phyloP scores from a whole-genome alignment of 805 yeast genomes.

The Kodamaea fukazawae region DNA sequence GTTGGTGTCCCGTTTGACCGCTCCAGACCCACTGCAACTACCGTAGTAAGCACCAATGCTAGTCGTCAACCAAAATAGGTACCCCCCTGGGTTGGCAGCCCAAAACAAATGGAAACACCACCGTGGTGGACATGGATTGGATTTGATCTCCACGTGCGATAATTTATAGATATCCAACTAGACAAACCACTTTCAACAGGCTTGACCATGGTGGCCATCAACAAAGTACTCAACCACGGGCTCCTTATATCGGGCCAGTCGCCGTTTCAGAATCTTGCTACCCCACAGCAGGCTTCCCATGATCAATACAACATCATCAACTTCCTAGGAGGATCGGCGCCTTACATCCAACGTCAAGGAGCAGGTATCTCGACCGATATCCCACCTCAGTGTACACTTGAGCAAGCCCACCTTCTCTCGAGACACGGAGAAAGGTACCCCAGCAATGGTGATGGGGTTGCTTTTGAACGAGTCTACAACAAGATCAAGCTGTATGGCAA shows the following conservation, averaged over 20 bases:
- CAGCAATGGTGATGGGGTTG: slow-evolving; percentile 27
- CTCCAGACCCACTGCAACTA: no score
- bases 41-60: no score
- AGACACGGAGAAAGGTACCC: slow-evolving; percentile 79
- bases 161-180: no score
- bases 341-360: slow-evolving; percentile 26
- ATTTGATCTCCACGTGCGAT: no score
- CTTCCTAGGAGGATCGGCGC: slow-evolving; percentile 26
- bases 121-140: no score
- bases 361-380: slow-evolving; percentile 25
- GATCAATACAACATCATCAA: slow-evolving; percentile 25
- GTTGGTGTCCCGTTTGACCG: no score
- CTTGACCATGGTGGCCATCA: slow-evolving; percentile 18
- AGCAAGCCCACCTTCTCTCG: slow-evolving; percentile 67
- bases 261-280: slow-evolving; percentile 23
- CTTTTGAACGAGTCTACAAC: slow-evolving; percentile 23
- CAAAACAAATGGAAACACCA: no score
- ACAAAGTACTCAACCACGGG: slow-evolving; percentile 22
- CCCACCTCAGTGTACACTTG: slow-evolving; percentile 46
- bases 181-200: no score
- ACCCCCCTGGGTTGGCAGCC: no score
- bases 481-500: slow-evolving; percentile 26
- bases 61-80: no score
- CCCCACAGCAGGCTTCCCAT: slow-evolving; percentile 26
- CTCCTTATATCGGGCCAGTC: slow-evolving; percentile 21